Evolutionary conservation across 148 eudicot species (phyloP), one percentile per base, ranked within the genome.

Genomic region (Oxyria digyna): DNA sequence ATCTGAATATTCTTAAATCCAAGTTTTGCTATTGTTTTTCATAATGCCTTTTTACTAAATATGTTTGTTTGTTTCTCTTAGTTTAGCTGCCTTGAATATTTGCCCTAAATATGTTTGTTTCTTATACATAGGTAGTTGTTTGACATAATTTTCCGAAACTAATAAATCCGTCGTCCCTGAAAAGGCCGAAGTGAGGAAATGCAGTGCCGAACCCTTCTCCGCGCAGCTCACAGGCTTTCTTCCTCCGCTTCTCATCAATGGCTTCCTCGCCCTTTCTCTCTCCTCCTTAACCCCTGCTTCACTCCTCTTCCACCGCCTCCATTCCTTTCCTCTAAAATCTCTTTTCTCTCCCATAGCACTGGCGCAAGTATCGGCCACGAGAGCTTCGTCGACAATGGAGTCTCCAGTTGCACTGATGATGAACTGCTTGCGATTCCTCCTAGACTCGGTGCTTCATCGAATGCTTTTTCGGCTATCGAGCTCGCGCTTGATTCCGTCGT

Each of bases 401-500:
- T 18, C 32, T 48, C 73, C 31, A 9, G 10, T 63, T 37, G 43
- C 59, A 64, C 17, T 20, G 42, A 42, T 35, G 59, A 46, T 31
- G 46, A 38, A 23, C 1, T 62, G 3, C 6, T 3, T 48, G 35
- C 38, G 45, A 33, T 10, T 18, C 54, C 73, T 11, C 14, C 0
- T 33, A 65, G 43, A 7, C 41, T 73, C 13, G 71, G 57, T 29
- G 15, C 18, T 40, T 38, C 12, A 18, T 26, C 35, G 57, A 9
- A 84, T 62, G 82, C 91, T 1, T 89, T 76, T 72, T 79, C 84
- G 0, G 90, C 96, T 6, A 72, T 85, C 32, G 98, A 93, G 67
- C 69, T 93, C 20, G 98, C 98, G 0, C 85, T 93, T 64, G 91
- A 93, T 67, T 87, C 97, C 18, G 98, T 93, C 17, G 90, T 93